A percentile compares a stretch with the other conserved stretches of the same genome.
phyloP scores from a whole-genome alignment of 2,329 filamentous ascomycete species.

The Aspergillus latus region DNA sequence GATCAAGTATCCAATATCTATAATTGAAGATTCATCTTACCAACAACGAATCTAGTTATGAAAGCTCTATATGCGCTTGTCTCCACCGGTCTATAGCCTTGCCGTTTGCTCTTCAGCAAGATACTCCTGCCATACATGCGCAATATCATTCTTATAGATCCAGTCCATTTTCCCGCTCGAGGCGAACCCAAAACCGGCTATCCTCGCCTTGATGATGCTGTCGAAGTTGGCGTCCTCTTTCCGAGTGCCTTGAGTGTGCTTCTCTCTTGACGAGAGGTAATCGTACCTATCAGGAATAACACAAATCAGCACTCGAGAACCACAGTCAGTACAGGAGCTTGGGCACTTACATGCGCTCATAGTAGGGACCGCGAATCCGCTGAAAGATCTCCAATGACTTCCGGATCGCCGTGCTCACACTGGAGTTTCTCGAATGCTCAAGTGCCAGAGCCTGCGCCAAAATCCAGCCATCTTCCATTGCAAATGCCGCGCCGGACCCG shows the following conservation, averaged over 20 bases:
- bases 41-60: no score
- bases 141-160: slow-evolving; percentile 13
- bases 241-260: neutral
- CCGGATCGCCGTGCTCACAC: neutral
- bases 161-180: neutral
- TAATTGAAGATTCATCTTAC: no score
- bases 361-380: neutral
- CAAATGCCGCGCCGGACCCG: slow-evolving; percentile 6
- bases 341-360: slow-evolving; percentile 3
- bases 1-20: no score
- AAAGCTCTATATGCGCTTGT: no score
- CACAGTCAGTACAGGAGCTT: neutral
- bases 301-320: no score
- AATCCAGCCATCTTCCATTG: slow-evolving; percentile 13
- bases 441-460: slow-evolving; percentile 7
- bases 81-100: neutral
- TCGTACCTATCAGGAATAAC: neutral
- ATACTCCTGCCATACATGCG: slow-evolving; percentile 7
- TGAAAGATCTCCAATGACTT: slow-evolving; percentile 8
- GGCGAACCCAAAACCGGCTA: neutral
- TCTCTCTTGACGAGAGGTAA: neutral
- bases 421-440: neutral
- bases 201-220: neutral
- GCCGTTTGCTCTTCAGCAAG: neutral
- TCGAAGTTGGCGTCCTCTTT: neutral